A percentile compares a stretch with the other conserved stretches of the same genome.
phyloP scores from a whole-genome alignment of 2,329 filamentous ascomycete genomes.

The Diplocarpon mali region DNA sequence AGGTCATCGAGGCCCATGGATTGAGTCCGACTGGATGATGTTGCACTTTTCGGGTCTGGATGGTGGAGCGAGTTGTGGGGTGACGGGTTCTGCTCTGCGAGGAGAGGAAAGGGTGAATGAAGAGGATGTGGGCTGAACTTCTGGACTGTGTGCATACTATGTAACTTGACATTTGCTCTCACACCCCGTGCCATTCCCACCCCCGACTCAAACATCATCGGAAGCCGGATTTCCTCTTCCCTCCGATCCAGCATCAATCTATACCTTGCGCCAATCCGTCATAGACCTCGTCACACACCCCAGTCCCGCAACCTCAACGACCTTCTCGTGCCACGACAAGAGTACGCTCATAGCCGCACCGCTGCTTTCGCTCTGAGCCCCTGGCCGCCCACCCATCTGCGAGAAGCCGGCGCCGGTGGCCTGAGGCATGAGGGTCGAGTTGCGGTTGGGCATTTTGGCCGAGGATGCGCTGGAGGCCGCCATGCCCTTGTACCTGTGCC shows the following conservation, averaged over 20 bases:
- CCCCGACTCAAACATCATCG: not conserved
- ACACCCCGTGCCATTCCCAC: too few species aligned
- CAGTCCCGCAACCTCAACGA: conserved; percentile 84
- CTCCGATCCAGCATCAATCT: conserved; percentile 20
- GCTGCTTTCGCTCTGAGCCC: conserved; percentile 51
- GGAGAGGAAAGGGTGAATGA: too few species aligned
- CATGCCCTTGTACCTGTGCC: conserved; percentile 81
- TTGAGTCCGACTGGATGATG: too few species aligned
- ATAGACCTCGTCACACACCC: conserved; percentile 90
- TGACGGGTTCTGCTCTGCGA: too few species aligned
- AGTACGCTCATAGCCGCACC: conserved; percentile 92
- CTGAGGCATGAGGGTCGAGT: conserved; percentile 52
- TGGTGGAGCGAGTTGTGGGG: too few species aligned
- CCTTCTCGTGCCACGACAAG: conserved; percentile 97
- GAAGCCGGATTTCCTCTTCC: too few species aligned
- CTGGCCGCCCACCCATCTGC: conserved; percentile 53
- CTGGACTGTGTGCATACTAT: too few species aligned
- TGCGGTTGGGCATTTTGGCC: conserved; percentile 29
- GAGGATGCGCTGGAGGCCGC: conserved; percentile 29
- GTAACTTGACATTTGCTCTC: too few species aligned
- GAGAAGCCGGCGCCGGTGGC: conserved; percentile 65
- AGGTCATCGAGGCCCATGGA: too few species aligned
- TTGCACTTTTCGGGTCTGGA: too few species aligned
- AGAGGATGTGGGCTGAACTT: too few species aligned
- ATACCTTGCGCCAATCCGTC: conserved; percentile 91